A percentile compares a stretch with the other conserved stretches of the same genome.
These are phyloP conservation scores for Fusarium hainanense DNA, from an alignment of 2,329 filamentous ascomycete species.

Conservation along the genomic window DNA sequence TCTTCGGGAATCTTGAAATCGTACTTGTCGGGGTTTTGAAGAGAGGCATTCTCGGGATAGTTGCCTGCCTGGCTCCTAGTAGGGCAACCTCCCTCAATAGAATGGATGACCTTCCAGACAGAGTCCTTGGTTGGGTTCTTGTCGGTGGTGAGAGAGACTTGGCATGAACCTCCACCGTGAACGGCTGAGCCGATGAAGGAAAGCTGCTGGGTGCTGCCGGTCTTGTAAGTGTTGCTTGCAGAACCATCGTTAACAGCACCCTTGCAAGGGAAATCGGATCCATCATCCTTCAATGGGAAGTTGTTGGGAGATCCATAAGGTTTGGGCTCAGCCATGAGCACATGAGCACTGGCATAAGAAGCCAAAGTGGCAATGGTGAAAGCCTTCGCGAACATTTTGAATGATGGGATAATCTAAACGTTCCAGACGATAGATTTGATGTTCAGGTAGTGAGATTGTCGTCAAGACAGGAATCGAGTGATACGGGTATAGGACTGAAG, in stretches of 20 bases:
- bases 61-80: conserved; percentile 68
- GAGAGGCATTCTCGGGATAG: conserved; percentile 59
- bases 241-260: conserved; percentile 56
- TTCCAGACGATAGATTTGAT: conserved; percentile 49
- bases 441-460: conserved; percentile 41
- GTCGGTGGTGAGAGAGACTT: conserved; percentile 87
- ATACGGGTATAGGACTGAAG: conserved; percentile 34
- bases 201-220: conserved; percentile 59
- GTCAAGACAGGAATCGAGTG: conserved; percentile 46
- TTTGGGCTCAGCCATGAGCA: conserved; percentile 75
- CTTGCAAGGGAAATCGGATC: conserved; percentile 88
- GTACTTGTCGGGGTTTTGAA: conserved; percentile 66
- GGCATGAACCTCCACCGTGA: conserved; percentile 93
- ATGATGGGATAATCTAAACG: conserved; percentile 41
- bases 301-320: conserved; percentile 62
- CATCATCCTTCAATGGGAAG: conserved; percentile 47
- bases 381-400: conserved; percentile 65
- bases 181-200: conserved; percentile 77
- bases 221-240: conserved; percentile 67
- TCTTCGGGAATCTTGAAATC: conserved; percentile 77
- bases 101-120: conserved; percentile 90
- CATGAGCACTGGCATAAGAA: conserved; percentile 75
- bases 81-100: conserved; percentile 87
- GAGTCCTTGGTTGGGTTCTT: conserved; percentile 71
- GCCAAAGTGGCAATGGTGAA: conserved; percentile 67